These are phyloP conservation scores for Nothomitra cinnamomea DNA, from an alignment of 2,329 filamentous ascomycete species.

Conservation along the genomic window DNA sequence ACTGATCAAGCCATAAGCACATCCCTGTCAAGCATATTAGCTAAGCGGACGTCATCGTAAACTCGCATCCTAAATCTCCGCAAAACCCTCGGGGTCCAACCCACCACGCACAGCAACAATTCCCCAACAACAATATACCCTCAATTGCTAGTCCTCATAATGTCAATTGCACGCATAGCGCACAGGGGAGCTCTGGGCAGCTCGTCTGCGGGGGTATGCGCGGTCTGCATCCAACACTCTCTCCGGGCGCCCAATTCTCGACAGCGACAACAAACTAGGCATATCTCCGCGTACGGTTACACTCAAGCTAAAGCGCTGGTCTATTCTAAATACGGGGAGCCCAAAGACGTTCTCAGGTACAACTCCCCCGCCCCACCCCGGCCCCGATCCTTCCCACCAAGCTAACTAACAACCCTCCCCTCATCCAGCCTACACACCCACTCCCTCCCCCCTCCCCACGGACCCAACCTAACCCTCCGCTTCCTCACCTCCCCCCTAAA, in stretches of 20 bases:
- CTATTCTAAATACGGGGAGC: slow-evolving; percentile 59
- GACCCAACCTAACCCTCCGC: slow-evolving; percentile 58
- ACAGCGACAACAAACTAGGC: slow-evolving; percentile 17
- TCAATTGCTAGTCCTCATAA: no score
- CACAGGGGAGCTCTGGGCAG: no score
- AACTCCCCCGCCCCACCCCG: not conserved
- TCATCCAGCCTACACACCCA: slow-evolving; percentile 48
- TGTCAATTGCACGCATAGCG: no score
- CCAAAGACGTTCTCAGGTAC: slow-evolving; percentile 48
- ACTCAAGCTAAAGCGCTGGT: slow-evolving; percentile 71
- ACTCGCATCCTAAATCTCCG: no score
- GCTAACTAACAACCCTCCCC: not conserved
- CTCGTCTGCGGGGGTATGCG: no score
- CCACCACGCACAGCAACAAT: no score
- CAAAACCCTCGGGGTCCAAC: no score
- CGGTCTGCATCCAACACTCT: not conserved
- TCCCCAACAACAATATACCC: no score
- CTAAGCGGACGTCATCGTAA: no score
- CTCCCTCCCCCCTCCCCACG: slow-evolving; percentile 60
- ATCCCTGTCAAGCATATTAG: no score
- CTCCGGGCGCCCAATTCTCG: not conserved
- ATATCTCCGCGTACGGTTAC: slow-evolving; percentile 53
- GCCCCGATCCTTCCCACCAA: not conserved
- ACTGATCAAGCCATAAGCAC: no score
- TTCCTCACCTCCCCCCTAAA: slow-evolving; percentile 88